Evolutionary conservation across 225 moss, liverwort and hornwort species (phyloP), one percentile per base, ranked within the genome.

Genomic region (Polytrichum formosum): DNA sequence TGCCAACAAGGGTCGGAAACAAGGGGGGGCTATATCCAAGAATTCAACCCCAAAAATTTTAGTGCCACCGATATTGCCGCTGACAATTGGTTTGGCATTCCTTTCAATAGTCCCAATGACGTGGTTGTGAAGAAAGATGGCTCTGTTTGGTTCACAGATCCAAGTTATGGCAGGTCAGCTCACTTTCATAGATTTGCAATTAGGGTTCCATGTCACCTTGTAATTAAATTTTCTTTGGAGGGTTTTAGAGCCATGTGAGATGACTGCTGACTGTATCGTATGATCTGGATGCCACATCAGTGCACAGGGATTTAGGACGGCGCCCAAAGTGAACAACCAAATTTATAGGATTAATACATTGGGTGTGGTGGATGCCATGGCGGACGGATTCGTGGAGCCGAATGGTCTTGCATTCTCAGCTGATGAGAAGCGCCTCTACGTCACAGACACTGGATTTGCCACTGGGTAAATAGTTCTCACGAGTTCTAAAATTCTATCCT

Each of bases 1-100:
- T 83, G 81, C 26, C 78, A 87, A 76, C 91, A 91, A 79, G 89
- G 91, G 54, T 60, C 70, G 5, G 7, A 18, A 8, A 64, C 22
- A 0, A 27, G 6, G 29, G 81, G 83, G 0, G 87, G 81, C 7
- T 89, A 67, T 67, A 81, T 91, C 4, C 77, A 84, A 68, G 65
- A 76, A 22, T 56, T 89, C 46, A 37, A 91, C 46, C 74, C 85
- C 61, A 76, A 71, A 66, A 77, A 78, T 5, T 5, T 73, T 9
- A 7, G 7, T 7, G 54, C 55, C 1, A 54, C 58, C 26, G 65
- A 69, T 6, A 74, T 80, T 9, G 74, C 83, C 7, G 90, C 91
- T 2, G 91, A 91, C 74, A 90, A 91, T 67, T 90, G 91, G 91
- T 90, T 85, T 64, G 84, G 87, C 21, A 75, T 83, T 56, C 85